A percentile compares a stretch with the other conserved stretches of the same genome.
Conservation (phyloP, 495 filamentous ascomycete species). For the Tuber calosporum region DNA sequence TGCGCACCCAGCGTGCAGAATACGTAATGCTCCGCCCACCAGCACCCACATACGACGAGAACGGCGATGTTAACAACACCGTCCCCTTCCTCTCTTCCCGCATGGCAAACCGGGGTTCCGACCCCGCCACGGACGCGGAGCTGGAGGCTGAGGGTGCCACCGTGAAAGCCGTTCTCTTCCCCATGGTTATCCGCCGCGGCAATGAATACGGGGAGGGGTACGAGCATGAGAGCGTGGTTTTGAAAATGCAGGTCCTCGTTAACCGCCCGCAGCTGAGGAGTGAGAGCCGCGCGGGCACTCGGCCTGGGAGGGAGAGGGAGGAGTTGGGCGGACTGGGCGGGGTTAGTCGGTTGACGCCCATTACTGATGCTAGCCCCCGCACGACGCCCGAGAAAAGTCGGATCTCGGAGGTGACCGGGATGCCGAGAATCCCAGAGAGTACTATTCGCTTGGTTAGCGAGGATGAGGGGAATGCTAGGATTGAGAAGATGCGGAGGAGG, state of each 20-base stretch:
- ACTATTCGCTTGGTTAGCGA: slow-evolving; percentile 36
- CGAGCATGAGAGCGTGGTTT: slow-evolving; percentile 87
- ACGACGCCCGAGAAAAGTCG: slow-evolving; percentile 32
- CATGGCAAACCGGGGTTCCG: slow-evolving; percentile 85
- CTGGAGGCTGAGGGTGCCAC: slow-evolving; percentile 67
- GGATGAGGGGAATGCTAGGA: slow-evolving; percentile 9
- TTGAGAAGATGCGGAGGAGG: background rate
- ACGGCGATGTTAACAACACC: slow-evolving; percentile 75
- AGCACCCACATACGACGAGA: slow-evolving; percentile 89
- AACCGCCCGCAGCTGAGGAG: slow-evolving; percentile 35
- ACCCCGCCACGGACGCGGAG: slow-evolving; percentile 61
- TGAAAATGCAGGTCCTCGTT: slow-evolving; percentile 87
- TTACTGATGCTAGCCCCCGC: slow-evolving; percentile 32
- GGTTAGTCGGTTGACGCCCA: slow-evolving; percentile 33
- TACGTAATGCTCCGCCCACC: slow-evolving; percentile 95
- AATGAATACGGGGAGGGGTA: slow-evolving; percentile 69
- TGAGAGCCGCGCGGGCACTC: slow-evolving; percentile 23
- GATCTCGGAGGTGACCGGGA: slow-evolving; percentile 2
- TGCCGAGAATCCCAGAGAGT: slow-evolving; percentile 34
- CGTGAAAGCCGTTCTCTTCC: slow-evolving; percentile 87
- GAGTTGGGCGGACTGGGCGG: background rate
- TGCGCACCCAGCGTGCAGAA: slow-evolving; percentile 91
- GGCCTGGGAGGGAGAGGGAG: background rate
- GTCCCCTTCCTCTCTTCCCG: slow-evolving; percentile 78
- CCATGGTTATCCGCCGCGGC: slow-evolving; percentile 87